Conservation (phyloP, 106 monocot genomes). For the Dendrobium huoshanense region DNA sequence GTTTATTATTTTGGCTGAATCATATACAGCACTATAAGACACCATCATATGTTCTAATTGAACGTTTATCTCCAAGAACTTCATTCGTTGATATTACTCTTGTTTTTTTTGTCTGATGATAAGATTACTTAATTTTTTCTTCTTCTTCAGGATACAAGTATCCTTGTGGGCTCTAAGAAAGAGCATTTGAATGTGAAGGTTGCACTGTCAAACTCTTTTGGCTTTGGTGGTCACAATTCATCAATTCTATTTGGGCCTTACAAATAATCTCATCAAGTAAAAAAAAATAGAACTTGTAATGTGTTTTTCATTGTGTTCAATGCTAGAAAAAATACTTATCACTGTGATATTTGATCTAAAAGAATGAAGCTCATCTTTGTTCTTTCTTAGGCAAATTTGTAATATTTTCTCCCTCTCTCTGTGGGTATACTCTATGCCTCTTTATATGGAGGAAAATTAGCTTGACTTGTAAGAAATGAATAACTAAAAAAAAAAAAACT, state of each 20-base stretch:
- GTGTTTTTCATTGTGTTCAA: background rate
- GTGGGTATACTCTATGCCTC: too few relatives aligned
- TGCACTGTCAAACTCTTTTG: slow-evolving; percentile 75
- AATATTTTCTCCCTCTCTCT: background rate
- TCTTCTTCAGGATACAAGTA: slow-evolving; percentile 32
- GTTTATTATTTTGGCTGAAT: too few relatives aligned
- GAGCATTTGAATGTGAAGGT: slow-evolving; percentile 67
- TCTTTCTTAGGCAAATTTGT: background rate
- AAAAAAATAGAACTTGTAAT: background rate
- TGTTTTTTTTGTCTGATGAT: background rate
- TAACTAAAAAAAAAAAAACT: too few relatives aligned
- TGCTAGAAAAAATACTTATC: background rate
- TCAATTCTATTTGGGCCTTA: slow-evolving; percentile 65
- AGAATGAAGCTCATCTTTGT: background rate
- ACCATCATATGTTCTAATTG: too few relatives aligned
- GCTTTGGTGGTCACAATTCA: slow-evolving; percentile 88
- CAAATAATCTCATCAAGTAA: slow-evolving; percentile 4
- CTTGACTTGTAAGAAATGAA: too few relatives aligned
- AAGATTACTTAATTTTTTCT: background rate
- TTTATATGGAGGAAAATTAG: too few relatives aligned
- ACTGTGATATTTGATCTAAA: background rate
- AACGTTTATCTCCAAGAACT: too few relatives aligned
- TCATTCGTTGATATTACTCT: background rate
- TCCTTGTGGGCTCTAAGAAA: slow-evolving; percentile 56
- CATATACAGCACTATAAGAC: too few relatives aligned